Evolutionary conservation across 352 stramenopile species (phyloP), one percentile per base, ranked within the genome.

Genomic region (Phytophthora citrophthora): DNA sequence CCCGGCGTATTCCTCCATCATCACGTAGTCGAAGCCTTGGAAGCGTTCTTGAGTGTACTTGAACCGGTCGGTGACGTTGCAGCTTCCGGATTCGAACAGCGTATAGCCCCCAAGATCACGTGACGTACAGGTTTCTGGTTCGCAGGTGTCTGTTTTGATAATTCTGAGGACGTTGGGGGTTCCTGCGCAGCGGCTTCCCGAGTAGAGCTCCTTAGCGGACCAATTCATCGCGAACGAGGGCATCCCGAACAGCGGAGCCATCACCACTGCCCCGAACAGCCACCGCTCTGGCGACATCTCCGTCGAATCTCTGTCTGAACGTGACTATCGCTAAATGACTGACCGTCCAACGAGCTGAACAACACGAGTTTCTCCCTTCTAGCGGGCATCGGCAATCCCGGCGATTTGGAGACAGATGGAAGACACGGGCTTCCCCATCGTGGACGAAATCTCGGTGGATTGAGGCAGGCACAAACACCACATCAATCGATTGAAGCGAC

Each of bases 1-100:
- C n/a, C 46, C 55, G 5, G n/a, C 41, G 45, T 73, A 76, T 18
- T 67, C 58, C 38, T 73, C 68, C 63, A 76, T 73, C 44, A 76
- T 70, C 4, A 76, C 59, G 50, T 68, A 73, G 64, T 66, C 59
- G 59, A 70, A 63, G 0, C 26, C 68, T 10, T 53, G 52, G 40
- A 76, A 73, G 6, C 43, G 36, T 5, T 73, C 54, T n/a, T 58
- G 13, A 1, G 57, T 67, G 27, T 68, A 76, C 24, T 62, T 38
- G 64, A 76, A 76, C 11, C 68, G 63, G 31, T 76, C 64, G 2
- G 48, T 61, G 31, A 76, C 24, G 40, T 76, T 73, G 40, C 64
- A 73, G 4, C 43, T 36, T 31, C 31, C 49, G 5, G 64, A 44
- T n/a, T 62, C 63, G 54, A 73, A 76, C 5, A 76, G 44, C 5